Conservation (phyloP, 2,329 filamentous ascomycete genomes). For the Hypoxylon sp. region DNA sequence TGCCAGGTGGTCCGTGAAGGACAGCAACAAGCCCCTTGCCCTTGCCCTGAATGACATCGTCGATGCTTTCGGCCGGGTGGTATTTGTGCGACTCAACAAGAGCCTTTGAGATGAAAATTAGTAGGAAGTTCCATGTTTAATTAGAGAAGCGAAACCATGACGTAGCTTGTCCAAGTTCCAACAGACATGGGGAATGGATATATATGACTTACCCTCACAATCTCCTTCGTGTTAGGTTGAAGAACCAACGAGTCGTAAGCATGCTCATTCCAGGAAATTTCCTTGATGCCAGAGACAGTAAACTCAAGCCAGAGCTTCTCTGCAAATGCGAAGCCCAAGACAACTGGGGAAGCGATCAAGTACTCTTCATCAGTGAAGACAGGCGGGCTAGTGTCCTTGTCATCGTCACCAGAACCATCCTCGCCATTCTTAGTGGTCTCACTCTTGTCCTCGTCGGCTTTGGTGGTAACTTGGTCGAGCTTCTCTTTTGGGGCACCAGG, state of each 20-base stretch:
- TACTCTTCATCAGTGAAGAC: constrained; percentile 87
- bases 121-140: background rate
- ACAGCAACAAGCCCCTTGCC: constrained; percentile 88
- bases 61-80: constrained; percentile 84
- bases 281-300: constrained; percentile 81
- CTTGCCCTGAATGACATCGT: constrained; percentile 87
- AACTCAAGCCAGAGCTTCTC: constrained; percentile 95
- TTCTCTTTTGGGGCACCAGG: constrained; percentile 63
- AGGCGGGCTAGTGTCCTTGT: constrained; percentile 55
- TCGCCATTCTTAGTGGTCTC: constrained; percentile 39
- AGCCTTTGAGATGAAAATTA: constrained; percentile 61
- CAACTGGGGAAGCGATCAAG: constrained; percentile 85
- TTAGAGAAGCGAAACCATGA: background rate
- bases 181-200: background rate
- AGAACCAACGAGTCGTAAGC: constrained; percentile 89
- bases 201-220: constrained; percentile 70
- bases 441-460: constrained; percentile 32
- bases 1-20: constrained; percentile 87
- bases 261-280: constrained; percentile 87
- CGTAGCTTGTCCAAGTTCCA: background rate
- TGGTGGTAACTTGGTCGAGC: constrained; percentile 66
- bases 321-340: constrained; percentile 87
- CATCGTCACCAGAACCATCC: constrained; percentile 45
- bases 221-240: constrained; percentile 70
- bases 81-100: constrained; percentile 89